phyloP scores from a whole-genome alignment of 139 green algal genomes.

The Picochlorum costavermella region DNA sequence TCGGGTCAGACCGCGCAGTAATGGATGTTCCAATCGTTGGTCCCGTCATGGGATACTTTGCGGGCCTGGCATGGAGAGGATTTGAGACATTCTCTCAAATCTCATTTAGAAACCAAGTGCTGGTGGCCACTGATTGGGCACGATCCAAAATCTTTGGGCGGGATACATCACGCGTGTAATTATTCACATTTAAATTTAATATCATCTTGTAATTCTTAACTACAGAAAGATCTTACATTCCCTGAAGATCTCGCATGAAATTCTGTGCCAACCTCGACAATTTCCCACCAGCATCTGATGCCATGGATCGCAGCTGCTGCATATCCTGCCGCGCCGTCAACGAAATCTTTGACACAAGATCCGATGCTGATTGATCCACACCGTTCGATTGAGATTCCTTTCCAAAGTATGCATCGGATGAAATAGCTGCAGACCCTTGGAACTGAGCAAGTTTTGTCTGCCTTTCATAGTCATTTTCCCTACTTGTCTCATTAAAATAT shows the following conservation, averaged over 20 bases:
- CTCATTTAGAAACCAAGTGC: conserved; percentile 63
- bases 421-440: conserved; percentile 62
- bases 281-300: conserved; percentile 44
- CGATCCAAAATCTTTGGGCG: conserved; percentile 78
- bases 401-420: conserved; percentile 70
- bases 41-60: conserved; percentile 49
- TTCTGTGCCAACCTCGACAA: conserved; percentile 53
- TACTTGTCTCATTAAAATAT: conserved; percentile 38
- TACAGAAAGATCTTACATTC: conserved; percentile 14
- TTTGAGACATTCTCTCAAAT: conserved; percentile 81
- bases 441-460: conserved; percentile 33
- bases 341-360: conserved; percentile 67
- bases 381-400: conserved; percentile 24
- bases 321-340: conserved; percentile 67
- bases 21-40: conserved; percentile 75
- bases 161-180: conserved; percentile 68
- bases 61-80: conserved; percentile 72
- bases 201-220: not conserved
- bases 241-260: conserved; percentile 64
- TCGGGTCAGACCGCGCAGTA: conserved; percentile 77
- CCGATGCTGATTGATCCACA: conserved; percentile 52
- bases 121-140: conserved; percentile 76
- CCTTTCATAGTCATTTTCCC: conserved; percentile 40
- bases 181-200: not conserved
- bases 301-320: conserved; percentile 56